A percentile compares a stretch with the other conserved stretches of the same genome.
Evolutionary conservation across 2,329 filamentous ascomycete genomes (phyloP).

Genomic region (Ascochyta viciae-villosae): DNA sequence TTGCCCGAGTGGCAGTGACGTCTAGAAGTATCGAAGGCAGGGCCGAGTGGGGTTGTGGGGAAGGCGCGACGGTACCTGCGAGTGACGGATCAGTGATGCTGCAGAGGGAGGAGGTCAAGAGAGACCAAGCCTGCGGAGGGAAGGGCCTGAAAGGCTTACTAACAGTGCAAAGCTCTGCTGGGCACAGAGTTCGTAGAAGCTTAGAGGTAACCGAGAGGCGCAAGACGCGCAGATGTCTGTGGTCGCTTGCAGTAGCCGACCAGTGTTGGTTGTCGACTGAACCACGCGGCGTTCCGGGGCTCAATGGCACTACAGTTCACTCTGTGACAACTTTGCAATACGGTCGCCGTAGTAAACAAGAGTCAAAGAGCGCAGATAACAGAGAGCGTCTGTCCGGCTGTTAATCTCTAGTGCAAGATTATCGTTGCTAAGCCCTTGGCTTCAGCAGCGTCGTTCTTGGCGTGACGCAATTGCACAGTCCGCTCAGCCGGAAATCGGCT

Average conservation of each 20-base stretch:
- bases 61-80: constrained; percentile 6
- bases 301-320: constrained; percentile 29
- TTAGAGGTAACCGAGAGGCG: constrained; percentile 22
- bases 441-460: neutral
- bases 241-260: constrained; percentile 11
- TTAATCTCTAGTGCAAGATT: constrained; percentile 18
- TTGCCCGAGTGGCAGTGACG: constrained; percentile 31
- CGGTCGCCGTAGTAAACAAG: constrained; percentile 5
- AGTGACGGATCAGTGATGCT: constrained; percentile 20
- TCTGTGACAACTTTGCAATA: constrained; percentile 4
- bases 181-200: constrained; percentile 25
- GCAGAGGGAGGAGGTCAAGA: constrained; percentile 10
- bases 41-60: constrained; percentile 16
- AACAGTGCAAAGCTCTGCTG: constrained; percentile 19
- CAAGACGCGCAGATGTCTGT: constrained; percentile 10
- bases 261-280: constrained; percentile 3
- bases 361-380: constrained; percentile 12
- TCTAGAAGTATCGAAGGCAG: constrained; percentile 13
- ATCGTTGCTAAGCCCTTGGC: constrained; percentile 23
- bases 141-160: constrained; percentile 21
- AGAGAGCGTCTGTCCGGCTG: constrained; percentile 11
- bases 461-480: constrained; percentile 12
- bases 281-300: constrained; percentile 5
- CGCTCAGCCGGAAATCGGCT: constrained; percentile 14
- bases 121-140: constrained; percentile 19